These are phyloP conservation scores for Starmerella gropengiesseri DNA, from an alignment of 805 yeast genomes.

Conservation along the genomic window DNA sequence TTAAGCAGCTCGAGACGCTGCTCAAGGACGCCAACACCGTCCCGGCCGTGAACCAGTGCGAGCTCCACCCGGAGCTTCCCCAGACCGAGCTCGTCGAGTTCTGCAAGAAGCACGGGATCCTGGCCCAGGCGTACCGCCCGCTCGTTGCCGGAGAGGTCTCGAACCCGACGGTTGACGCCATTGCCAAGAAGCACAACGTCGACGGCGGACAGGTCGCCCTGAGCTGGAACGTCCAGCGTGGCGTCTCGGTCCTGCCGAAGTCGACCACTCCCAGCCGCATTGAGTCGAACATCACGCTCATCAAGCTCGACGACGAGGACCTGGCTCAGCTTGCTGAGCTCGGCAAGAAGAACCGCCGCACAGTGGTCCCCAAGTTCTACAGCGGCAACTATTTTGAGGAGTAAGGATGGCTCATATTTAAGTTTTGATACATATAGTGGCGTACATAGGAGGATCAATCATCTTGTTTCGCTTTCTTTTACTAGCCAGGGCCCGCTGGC, in stretches of 20 bases:
- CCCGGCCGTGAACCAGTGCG: slow-evolving; percentile 67
- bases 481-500: too few species aligned
- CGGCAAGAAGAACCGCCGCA: slow-evolving; percentile 23
- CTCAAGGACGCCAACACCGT: slow-evolving; percentile 37
- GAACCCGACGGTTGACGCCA: slow-evolving; percentile 36
- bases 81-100: slow-evolving; percentile 48
- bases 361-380: slow-evolving; percentile 9
- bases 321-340: slow-evolving; percentile 27
- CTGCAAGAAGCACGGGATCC: slow-evolving; percentile 42
- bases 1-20: slow-evolving; percentile 40
- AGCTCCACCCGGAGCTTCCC: slow-evolving; percentile 61
- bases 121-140: slow-evolving; percentile 66
- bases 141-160: slow-evolving; percentile 49
- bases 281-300: slow-evolving; percentile 32
- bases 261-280: slow-evolving; percentile 60
- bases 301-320: slow-evolving; percentile 36
- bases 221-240: slow-evolving; percentile 55
- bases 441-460: too few species aligned
- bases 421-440: too few species aligned
- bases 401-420: not conserved
- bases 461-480: too few species aligned
- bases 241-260: slow-evolving; percentile 56
- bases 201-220: slow-evolving; percentile 46
- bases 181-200: slow-evolving; percentile 48
- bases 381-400: slow-evolving; percentile 16